These are phyloP conservation scores for Rhodotorula sp. DNA, from an alignment of 1,284 basidiomycete species.

Conservation along the genomic window DNA sequence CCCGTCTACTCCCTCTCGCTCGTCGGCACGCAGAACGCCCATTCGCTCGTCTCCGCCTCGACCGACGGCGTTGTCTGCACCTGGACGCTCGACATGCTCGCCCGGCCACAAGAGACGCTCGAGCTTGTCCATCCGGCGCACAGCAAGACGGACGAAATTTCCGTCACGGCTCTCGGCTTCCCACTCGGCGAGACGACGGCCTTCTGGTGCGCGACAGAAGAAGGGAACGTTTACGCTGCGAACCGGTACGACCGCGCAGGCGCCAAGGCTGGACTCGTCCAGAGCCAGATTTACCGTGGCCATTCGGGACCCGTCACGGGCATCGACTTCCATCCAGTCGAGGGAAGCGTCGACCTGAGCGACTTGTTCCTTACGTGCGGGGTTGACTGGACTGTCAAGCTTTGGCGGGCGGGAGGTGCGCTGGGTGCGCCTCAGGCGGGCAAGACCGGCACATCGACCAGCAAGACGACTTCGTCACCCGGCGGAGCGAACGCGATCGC, in stretches of 20 bases:
- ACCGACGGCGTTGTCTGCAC: constrained; percentile 96
- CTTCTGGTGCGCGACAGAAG: constrained; percentile 96
- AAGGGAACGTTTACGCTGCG: constrained; percentile 92
- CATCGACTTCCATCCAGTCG: constrained; percentile 85
- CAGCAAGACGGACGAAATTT: constrained; percentile 92
- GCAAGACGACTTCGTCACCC: not conserved
- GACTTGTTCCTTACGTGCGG: constrained; percentile 89
- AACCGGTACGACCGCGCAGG: constrained; percentile 95
- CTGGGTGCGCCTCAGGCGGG: not conserved
- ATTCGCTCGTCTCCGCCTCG: constrained; percentile 90
- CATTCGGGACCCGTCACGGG: constrained; percentile 93
- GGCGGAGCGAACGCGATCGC: constrained; percentile 50
- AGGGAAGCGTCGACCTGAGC: constrained; percentile 85
- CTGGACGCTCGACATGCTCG: constrained; percentile 98
- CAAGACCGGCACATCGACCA: not conserved
- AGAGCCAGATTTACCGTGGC: constrained; percentile 83
- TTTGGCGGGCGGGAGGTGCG: constrained; percentile 59
- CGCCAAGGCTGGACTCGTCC: constrained; percentile 89
- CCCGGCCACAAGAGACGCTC: constrained; percentile 92
- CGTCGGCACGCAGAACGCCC: constrained; percentile 97
- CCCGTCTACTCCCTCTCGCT: constrained; percentile 97
- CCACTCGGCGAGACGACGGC: constrained; percentile 91
- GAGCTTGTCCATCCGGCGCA: constrained; percentile 78
- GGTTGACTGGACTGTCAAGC: constrained; percentile 93
- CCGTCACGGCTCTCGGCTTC: constrained; percentile 87